A percentile compares a stretch with the other conserved stretches of the same genome.
These are phyloP conservation scores for Kondoa subrosea DNA, from an alignment of 768 basidiomycete species.

Conservation along the genomic window DNA sequence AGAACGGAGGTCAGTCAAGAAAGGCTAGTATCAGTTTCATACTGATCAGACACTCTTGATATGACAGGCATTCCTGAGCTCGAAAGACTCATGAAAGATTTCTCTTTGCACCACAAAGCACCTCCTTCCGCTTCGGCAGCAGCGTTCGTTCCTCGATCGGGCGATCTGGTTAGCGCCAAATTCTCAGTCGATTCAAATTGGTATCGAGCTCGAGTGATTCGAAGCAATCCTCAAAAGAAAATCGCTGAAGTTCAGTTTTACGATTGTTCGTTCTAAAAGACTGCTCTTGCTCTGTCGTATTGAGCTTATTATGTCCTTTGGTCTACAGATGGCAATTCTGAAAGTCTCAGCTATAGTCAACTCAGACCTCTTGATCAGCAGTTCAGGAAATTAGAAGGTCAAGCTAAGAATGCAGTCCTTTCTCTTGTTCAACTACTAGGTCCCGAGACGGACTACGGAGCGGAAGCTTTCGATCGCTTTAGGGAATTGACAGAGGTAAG, in stretches of 20 bases:
- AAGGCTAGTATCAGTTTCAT: background rate
- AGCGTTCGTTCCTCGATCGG: constrained; percentile 59
- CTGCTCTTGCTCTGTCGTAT: background rate
- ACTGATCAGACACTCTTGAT: background rate
- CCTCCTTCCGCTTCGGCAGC: constrained; percentile 42
- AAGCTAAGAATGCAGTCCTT: constrained; percentile 71
- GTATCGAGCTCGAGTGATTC: constrained; percentile 86
- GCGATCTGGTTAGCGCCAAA: constrained; percentile 83
- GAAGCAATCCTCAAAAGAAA: constrained; percentile 70
- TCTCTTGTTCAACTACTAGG: constrained; percentile 64
- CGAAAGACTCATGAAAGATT: constrained; percentile 86
- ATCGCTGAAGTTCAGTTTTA: constrained; percentile 92
- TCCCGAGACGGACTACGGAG: constrained; percentile 66
- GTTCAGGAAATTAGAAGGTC: constrained; percentile 76
- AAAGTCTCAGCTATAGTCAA: constrained; percentile 54
- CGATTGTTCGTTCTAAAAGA: constrained; percentile 24
- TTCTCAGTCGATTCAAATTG: constrained; percentile 73
- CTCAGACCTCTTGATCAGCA: constrained; percentile 76
- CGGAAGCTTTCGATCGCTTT: constrained; percentile 75
- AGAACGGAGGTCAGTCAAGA: constrained; percentile 58
- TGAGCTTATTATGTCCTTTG: constrained; percentile 34
- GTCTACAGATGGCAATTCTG: constrained; percentile 91
- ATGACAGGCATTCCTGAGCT: constrained; percentile 65
- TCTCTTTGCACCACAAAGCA: constrained; percentile 65
- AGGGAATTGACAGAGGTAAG: constrained; percentile 52